A percentile compares a stretch with the other conserved stretches of the same genome.
Evolutionary conservation across 768 basidiomycete species (phyloP).

Genomic region (Suillus hirtellus): DNA sequence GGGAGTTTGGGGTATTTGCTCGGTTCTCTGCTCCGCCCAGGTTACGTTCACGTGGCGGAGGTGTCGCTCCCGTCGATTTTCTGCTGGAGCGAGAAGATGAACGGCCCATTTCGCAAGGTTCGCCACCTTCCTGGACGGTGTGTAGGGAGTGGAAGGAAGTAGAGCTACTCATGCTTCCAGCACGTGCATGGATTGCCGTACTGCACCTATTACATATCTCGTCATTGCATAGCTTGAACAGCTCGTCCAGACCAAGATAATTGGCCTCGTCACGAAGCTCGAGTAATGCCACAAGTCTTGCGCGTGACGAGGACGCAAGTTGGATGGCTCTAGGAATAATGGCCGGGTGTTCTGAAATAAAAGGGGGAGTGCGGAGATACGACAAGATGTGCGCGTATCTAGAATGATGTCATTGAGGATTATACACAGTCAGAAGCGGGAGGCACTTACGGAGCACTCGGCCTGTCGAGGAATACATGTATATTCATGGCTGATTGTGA

Average conservation of each 20-base stretch:
- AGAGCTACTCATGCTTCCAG: slow-evolving; percentile 40
- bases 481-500: slow-evolving; percentile 46
- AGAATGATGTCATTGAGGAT: slow-evolving; percentile 11
- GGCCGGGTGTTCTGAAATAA: slow-evolving; percentile 47
- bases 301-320: slow-evolving; percentile 42
- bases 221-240: slow-evolving; percentile 64
- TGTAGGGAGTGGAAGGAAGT: slow-evolving; percentile 61
- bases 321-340: slow-evolving; percentile 62
- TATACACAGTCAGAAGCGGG: slow-evolving; percentile 1
- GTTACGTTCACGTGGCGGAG: slow-evolving; percentile 19
- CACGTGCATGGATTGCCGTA: slow-evolving; percentile 40
- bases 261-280: slow-evolving; percentile 80
- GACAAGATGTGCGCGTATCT: slow-evolving; percentile 73
- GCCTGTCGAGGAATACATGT: slow-evolving; percentile 78
- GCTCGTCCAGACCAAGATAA: slow-evolving; percentile 67
- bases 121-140: slow-evolving; percentile 57
- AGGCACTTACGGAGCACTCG: slow-evolving; percentile 71
- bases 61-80: neutral
- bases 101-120: slow-evolving; percentile 26
- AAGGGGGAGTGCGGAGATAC: slow-evolving; percentile 64
- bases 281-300: slow-evolving; percentile 64
- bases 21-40: slow-evolving; percentile 14
- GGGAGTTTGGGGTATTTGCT: neutral
- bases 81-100: slow-evolving; percentile 11
- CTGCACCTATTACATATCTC: slow-evolving; percentile 60